Evolutionary conservation across 2,329 filamentous ascomycete species (phyloP).

Genomic region (Paraphoma sp.): DNA sequence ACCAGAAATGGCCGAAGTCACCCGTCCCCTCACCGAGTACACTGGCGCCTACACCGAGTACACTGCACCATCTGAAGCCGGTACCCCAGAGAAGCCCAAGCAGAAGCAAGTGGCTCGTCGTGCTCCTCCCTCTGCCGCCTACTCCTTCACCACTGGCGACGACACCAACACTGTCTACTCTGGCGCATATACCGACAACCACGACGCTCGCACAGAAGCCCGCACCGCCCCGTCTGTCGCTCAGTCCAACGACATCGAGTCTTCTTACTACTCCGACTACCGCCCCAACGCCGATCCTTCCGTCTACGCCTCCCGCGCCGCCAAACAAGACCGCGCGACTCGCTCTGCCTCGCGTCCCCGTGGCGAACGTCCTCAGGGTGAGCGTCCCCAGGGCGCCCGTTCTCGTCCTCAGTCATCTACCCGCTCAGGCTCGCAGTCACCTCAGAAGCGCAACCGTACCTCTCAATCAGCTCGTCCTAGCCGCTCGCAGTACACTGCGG

Average conservation of each 20-base stretch:
- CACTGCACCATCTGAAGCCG: constrained; percentile 35
- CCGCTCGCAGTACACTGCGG: constrained; percentile 8
- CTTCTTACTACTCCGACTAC: constrained; percentile 51
- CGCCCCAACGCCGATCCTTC: constrained; percentile 46
- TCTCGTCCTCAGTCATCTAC: constrained; percentile 34
- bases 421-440: constrained; percentile 22
- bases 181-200: constrained; percentile 42
- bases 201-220: constrained; percentile 10
- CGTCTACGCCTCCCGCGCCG: constrained; percentile 26
- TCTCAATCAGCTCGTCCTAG: constrained; percentile 28
- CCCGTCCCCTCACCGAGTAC: constrained; percentile 31
- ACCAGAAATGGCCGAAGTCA: constrained; percentile 37
- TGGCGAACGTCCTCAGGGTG: constrained; percentile 13
- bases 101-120: constrained; percentile 30
- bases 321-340: constrained; percentile 19
- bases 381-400: constrained; percentile 27
- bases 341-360: constrained; percentile 23
- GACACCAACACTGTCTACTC: constrained; percentile 54
- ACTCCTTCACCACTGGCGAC: constrained; percentile 59
- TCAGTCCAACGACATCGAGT: constrained; percentile 38
- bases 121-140: constrained; percentile 47
- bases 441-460: constrained; percentile 42
- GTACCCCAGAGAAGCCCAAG: constrained; percentile 19
- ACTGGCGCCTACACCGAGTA: constrained; percentile 31
- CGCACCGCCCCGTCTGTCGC: constrained; percentile 21